Evolutionary conservation across 768 basidiomycete genomes (phyloP).

Genomic region (Mrakia blollopis): DNA sequence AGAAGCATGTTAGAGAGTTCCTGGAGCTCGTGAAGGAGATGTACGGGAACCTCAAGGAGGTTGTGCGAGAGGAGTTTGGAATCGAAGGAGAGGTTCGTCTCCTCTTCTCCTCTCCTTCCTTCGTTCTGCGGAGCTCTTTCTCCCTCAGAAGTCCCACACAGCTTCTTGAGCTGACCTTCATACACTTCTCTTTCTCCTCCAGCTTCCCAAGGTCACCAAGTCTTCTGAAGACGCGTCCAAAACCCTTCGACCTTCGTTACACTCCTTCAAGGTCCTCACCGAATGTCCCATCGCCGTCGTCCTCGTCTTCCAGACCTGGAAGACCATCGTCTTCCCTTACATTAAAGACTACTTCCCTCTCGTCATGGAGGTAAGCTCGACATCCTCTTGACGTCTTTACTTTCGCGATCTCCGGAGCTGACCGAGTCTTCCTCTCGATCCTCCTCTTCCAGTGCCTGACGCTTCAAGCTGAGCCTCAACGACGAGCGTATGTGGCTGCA

Average conservation of each 20-base stretch:
- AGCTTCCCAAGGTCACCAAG: background rate
- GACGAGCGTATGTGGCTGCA: constrained; percentile 65
- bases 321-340: constrained; percentile 58
- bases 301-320: constrained; percentile 78
- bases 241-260: constrained; percentile 61
- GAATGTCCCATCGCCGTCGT: constrained; percentile 92
- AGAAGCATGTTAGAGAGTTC: constrained; percentile 71
- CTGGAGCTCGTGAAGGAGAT: constrained; percentile 72
- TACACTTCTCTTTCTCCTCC: background rate
- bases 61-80: constrained; percentile 70
- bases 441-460: constrained; percentile 51
- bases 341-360: constrained; percentile 67
- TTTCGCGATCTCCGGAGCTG: background rate
- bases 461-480: constrained; percentile 75
- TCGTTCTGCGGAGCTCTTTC: too few relatives aligned
- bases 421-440: background rate
- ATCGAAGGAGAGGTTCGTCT: constrained; percentile 44
- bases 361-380: constrained; percentile 57
- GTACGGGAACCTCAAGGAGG: constrained; percentile 64
- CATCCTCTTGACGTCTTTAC: background rate
- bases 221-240: constrained; percentile 44
- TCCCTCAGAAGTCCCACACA: too few relatives aligned
- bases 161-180: background rate
- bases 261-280: constrained; percentile 87
- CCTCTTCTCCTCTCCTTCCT: background rate